Evolutionary conservation across 2,329 filamentous ascomycete genomes (phyloP), one percentile per base, ranked within the genome.

Genomic region (Atkinsonella texensis): DNA sequence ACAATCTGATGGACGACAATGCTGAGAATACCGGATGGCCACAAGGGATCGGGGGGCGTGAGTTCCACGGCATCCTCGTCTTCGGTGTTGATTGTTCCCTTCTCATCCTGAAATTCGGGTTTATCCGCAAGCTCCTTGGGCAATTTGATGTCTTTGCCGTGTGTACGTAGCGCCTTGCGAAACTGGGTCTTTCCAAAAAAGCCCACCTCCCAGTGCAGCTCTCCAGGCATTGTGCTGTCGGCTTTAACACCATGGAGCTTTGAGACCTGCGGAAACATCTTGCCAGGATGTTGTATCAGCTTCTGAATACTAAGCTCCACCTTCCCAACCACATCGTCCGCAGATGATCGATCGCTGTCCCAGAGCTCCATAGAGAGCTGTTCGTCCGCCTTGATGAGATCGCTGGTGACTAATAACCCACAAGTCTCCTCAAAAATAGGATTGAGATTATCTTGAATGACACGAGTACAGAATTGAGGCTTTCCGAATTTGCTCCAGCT

Each of bases 401-500:
- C 90, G 0, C 87, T 79, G 0, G 87, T 95, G 6, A 98, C 87
- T 15, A 96, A 73, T 17, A 97, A 74, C 1, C 88, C 89, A 43
- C 87, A 83, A 1, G 81, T 87, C 68, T 97, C 93, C 61, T 93
- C 87, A 74, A 94, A 97, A 4, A 95, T 76, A 0, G 93, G 93
- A 62, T 97, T 95, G 51, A 95, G 76, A 58, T 96, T 86, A 62
- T 97, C 91, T 49, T 91, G 89, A 56, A 97, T 96, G 49, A 97
- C 90, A 46, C 93, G 83, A 1, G 93, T 97, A 68, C 90, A 96
- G 68, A 95, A 97, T 80, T 95, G 94, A 1, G 91, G 91, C 70
- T 98, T 98, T 52, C 87, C 87, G 60, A 96, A 97, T 67, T 97
- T 96, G 61, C 88, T 94, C 73, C 94, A 97, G 41, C 87, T 85